These are phyloP conservation scores for Chrysoporthe cubensis DNA, from an alignment of 2,329 filamentous ascomycete genomes.

Conservation along the genomic window DNA sequence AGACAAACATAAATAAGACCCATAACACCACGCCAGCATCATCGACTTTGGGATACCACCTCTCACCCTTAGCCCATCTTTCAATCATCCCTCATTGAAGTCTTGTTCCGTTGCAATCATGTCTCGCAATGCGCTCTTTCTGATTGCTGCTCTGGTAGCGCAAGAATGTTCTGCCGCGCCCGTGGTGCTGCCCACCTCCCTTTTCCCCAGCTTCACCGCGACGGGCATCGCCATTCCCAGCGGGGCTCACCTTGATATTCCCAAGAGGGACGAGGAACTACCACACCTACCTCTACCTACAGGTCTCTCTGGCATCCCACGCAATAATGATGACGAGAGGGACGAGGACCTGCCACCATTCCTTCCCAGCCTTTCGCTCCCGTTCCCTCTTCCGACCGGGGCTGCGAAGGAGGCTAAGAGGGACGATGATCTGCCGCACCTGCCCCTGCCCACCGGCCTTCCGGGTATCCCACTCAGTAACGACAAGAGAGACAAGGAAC, in stretches of 20 bases:
- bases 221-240: slow-evolving; percentile 2
- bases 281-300: neutral
- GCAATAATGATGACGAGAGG: neutral
- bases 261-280: slow-evolving; percentile 9
- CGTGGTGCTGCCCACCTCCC: slow-evolving; percentile 8
- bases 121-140: slow-evolving; percentile 9
- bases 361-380: neutral
- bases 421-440: neutral
- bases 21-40: neutral
- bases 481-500: neutral
- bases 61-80: slow-evolving; percentile 2
- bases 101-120: neutral
- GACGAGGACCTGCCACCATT: slow-evolving; percentile 3
- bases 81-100: neutral
- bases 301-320: neutral
- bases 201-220: slow-evolving; percentile 9
- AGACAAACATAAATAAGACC: slow-evolving; percentile 5
- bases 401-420: neutral
- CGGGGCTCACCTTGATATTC: slow-evolving; percentile 3
- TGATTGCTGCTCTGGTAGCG: slow-evolving; percentile 21
- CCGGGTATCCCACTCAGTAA: neutral
- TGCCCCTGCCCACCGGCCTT: slow-evolving; percentile 3
- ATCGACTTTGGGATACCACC: neutral
- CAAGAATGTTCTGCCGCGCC: slow-evolving; percentile 17
- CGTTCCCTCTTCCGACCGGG: neutral